phyloP scores from a whole-genome alignment of 306 rosid genomes.

The Corylus heterophylla region DNA sequence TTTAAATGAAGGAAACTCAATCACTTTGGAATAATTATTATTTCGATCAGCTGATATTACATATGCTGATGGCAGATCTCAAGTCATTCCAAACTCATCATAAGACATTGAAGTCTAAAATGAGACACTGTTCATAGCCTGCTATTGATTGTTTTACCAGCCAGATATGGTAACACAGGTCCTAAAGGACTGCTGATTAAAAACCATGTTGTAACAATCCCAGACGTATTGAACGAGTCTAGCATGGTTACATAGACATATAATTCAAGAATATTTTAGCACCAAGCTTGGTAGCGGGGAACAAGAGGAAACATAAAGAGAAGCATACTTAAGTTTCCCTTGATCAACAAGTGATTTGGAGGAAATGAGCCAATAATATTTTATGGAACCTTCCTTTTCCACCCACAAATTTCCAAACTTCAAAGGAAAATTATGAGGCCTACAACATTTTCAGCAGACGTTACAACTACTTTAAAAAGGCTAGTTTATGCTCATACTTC shows the following conservation, averaged over 20 bases:
- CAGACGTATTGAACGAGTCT: not conserved
- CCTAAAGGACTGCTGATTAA: not conserved
- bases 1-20: not conserved
- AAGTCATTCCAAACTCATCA: not conserved
- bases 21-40: not conserved
- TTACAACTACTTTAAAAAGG: not conserved
- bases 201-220: not conserved
- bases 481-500: not conserved
- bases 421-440: too few relatives aligned
- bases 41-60: not conserved
- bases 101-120: not conserved
- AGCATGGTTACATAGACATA: not conserved
- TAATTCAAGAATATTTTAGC: not conserved
- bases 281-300: not conserved
- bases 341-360: not conserved
- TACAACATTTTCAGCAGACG: not conserved
- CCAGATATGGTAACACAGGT: not conserved
- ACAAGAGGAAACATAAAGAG: not conserved
- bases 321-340: not conserved
- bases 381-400: not conserved
- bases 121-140: not conserved
- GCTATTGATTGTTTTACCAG: not conserved
- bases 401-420: not conserved
- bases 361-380: not conserved
- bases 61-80: not conserved